Percentiles rank a stretch among this genome's conserved stretches.
phyloP scores from a whole-genome alignment of 2,329 filamentous ascomycete genomes.

The Botrytis byssoidea region DNA sequence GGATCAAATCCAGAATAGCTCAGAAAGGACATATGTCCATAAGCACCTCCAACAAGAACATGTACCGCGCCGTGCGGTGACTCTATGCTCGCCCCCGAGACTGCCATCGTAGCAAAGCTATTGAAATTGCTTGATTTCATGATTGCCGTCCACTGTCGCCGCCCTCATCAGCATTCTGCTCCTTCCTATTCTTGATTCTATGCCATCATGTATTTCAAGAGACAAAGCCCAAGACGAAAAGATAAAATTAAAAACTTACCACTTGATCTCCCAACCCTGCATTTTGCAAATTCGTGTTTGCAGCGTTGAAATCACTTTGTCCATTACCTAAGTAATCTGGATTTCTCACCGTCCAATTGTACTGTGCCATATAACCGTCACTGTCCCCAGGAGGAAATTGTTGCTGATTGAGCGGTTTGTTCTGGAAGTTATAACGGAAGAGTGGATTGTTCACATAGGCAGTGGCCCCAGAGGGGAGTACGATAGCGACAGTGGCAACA shows the following conservation, averaged over 20 bases:
- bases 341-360: constrained; percentile 40
- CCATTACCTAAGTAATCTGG: constrained; percentile 20
- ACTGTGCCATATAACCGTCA: constrained; percentile 37
- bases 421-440: constrained; percentile 51
- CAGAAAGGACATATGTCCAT: constrained; percentile 44
- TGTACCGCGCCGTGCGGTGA: constrained; percentile 47
- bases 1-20: constrained; percentile 48
- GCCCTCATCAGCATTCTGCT: not conserved
- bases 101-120: constrained; percentile 45
- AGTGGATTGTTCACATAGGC: constrained; percentile 50
- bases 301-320: constrained; percentile 25
- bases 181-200: not conserved
- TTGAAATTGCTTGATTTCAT: constrained; percentile 41
- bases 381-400: constrained; percentile 41
- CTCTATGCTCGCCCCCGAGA: constrained; percentile 45
- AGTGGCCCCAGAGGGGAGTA: constrained; percentile 28
- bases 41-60: constrained; percentile 41
- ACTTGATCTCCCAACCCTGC: constrained; percentile 30
- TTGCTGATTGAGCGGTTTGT: constrained; percentile 38
- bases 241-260: not conserved
- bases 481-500: constrained; percentile 38
- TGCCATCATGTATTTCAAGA: not conserved
- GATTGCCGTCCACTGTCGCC: constrained; percentile 45
- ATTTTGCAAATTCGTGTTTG: constrained; percentile 27
- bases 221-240: not conserved